These are phyloP conservation scores for Ambrosiella cleistominuta DNA, from an alignment of 2,329 filamentous ascomycete species.

Conservation along the genomic window DNA sequence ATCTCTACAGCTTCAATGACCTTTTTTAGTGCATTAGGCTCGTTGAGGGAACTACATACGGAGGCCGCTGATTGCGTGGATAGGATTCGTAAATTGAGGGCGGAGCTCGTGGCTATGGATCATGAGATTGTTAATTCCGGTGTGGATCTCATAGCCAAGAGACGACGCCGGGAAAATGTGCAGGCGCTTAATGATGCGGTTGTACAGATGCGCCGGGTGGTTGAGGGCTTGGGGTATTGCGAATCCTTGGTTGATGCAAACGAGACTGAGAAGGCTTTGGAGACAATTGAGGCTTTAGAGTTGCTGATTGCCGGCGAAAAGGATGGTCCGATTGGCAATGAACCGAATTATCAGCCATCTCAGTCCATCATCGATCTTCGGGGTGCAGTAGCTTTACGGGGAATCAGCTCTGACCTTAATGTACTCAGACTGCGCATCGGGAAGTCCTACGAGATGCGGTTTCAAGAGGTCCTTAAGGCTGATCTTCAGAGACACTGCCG, in stretches of 20 bases:
- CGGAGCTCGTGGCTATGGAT: slow-evolving; percentile 66
- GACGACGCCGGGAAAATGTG: slow-evolving; percentile 67
- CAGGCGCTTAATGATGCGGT: slow-evolving; percentile 68
- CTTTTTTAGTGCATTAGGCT: slow-evolving; percentile 88
- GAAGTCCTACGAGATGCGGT: slow-evolving; percentile 67
- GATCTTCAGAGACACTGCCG: slow-evolving; percentile 72
- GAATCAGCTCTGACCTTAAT: slow-evolving; percentile 57
- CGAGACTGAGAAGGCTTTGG: slow-evolving; percentile 65
- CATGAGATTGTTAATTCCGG: slow-evolving; percentile 74
- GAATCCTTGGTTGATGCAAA: slow-evolving; percentile 69
- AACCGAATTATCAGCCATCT: slow-evolving; percentile 41
- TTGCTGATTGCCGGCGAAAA: slow-evolving; percentile 59
- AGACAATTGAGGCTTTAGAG: slow-evolving; percentile 62
- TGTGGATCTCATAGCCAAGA: slow-evolving; percentile 68
- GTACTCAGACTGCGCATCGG: slow-evolving; percentile 67
- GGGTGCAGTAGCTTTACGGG: slow-evolving; percentile 15
- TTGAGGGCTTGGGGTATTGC: slow-evolving; percentile 56
- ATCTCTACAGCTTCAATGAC: slow-evolving; percentile 92
- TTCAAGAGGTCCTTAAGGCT: slow-evolving; percentile 57
- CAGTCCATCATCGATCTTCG: slow-evolving; percentile 7
- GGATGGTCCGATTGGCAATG: slow-evolving; percentile 21
- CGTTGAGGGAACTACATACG: slow-evolving; percentile 73
- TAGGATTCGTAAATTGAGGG: slow-evolving; percentile 63
- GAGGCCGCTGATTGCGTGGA: slow-evolving; percentile 84
- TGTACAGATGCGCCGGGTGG: slow-evolving; percentile 62